phyloP scores from a whole-genome alignment of 129 eudicot genomes.

The Rutidosis leptorrhynchoides region DNA sequence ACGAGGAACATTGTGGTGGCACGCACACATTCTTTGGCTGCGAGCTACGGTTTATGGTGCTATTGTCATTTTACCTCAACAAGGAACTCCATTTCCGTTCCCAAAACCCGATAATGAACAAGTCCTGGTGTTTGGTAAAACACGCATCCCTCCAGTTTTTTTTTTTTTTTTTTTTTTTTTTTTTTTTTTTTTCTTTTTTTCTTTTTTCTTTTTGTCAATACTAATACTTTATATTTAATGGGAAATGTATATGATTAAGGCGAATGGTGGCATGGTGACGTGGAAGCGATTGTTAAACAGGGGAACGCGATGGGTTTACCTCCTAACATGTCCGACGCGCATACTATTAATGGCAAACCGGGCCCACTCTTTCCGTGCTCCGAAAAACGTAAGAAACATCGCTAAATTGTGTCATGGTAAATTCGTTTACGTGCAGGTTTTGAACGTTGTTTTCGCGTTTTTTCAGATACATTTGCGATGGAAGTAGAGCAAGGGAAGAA shows the following conservation, averaged over 20 bases:
- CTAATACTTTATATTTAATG: neutral
- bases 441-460: neutral
- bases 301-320: conserved; percentile 50
- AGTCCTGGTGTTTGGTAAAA: conserved; percentile 29
- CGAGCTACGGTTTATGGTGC: conserved; percentile 55
- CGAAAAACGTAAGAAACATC: conserved; percentile 39
- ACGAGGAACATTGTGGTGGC: conserved; percentile 56
- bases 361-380: conserved; percentile 50
- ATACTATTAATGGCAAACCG: conserved; percentile 52
- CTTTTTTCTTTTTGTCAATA: no score
- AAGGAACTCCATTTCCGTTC: conserved; percentile 49
- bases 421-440: neutral
- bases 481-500: conserved; percentile 48
- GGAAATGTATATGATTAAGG: conserved; percentile 19
- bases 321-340: conserved; percentile 48
- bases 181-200: no score
- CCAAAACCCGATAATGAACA: conserved; percentile 41
- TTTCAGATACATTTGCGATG: conserved; percentile 44
- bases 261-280: conserved; percentile 48
- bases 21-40: conserved; percentile 50
- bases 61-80: conserved; percentile 46
- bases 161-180: no score
- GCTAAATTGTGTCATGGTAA: neutral
- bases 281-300: conserved; percentile 41
- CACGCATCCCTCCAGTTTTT: neutral